Percentiles rank a stretch among this genome's conserved stretches.
Conservation (phyloP, 805 yeast genomes). For the Metschnikowia chrysomelidarum region DNA sequence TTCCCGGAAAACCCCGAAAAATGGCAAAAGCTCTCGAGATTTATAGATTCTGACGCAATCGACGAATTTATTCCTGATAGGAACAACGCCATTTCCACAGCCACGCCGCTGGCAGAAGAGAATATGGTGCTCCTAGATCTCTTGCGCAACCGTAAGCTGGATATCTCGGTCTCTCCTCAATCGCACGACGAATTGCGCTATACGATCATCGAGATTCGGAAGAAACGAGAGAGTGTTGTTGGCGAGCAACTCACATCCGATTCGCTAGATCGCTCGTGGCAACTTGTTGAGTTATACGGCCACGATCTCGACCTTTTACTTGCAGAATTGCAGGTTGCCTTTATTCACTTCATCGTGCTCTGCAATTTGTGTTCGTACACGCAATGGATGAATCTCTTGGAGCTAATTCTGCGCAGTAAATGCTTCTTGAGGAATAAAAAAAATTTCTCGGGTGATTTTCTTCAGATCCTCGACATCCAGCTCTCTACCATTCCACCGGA, state of each 20-base stretch:
- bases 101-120: constrained; percentile 52
- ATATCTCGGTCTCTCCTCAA: constrained; percentile 24
- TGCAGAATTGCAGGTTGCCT: constrained; percentile 56
- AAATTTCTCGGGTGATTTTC: constrained; percentile 28
- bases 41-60: constrained; percentile 26
- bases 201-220: constrained; percentile 41
- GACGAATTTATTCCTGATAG: constrained; percentile 14
- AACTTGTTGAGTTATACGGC: constrained; percentile 39
- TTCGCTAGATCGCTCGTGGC: constrained; percentile 63
- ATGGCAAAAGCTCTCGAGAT: constrained; percentile 17
- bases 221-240: constrained; percentile 28
- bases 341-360: constrained; percentile 46
- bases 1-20: constrained; percentile 31
- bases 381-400: constrained; percentile 60
- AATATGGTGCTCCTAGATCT: constrained; percentile 39
- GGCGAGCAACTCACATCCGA: constrained; percentile 44
- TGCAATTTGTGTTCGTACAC: constrained; percentile 63
- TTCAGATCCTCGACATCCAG: constrained; percentile 35
- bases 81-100: constrained; percentile 35
- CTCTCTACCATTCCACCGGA: constrained; percentile 42
- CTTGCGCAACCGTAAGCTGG: constrained; percentile 22
- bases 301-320: constrained; percentile 30
- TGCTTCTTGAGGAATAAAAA: constrained; percentile 22
- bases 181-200: constrained; percentile 37
- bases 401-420: constrained; percentile 36